Evolutionary conservation across 2,329 filamentous ascomycete species (phyloP).

Genomic region (Zasmidium angulare): DNA sequence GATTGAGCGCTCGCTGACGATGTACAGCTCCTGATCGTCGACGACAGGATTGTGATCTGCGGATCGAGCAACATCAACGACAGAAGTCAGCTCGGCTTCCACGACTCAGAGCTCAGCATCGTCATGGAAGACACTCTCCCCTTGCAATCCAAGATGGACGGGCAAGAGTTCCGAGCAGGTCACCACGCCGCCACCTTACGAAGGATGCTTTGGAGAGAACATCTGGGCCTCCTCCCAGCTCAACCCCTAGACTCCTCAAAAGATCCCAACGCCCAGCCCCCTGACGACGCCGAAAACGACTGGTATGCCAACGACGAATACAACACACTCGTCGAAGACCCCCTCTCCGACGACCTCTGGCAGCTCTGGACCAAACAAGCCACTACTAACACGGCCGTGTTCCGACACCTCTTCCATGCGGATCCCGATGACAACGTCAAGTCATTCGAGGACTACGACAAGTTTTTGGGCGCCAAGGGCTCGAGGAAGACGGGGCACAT

Average conservation of each 20-base stretch:
- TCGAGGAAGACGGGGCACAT: conserved; percentile 75
- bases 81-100: conserved; percentile 79
- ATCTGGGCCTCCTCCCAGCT: conserved; percentile 76
- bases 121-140: conserved; percentile 80
- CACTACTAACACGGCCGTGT: conserved; percentile 70
- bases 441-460: conserved; percentile 86
- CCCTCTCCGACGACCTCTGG: conserved; percentile 57
- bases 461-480: conserved; percentile 65
- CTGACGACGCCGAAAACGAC: conserved; percentile 67
- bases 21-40: conserved; percentile 65
- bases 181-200: conserved; percentile 79
- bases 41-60: conserved; percentile 82
- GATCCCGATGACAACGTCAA: conserved; percentile 89
- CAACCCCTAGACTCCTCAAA: conserved; percentile 66
- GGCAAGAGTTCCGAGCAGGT: conserved; percentile 73
- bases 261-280: conserved; percentile 74
- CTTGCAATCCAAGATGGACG: conserved; percentile 74
- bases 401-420: conserved; percentile 78
- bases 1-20: conserved; percentile 13
- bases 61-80: conserved; percentile 75
- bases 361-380: conserved; percentile 69
- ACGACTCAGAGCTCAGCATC: conserved; percentile 88
- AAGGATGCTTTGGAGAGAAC: conserved; percentile 84
- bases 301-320: conserved; percentile 69
- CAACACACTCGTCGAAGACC: conserved; percentile 60